Evolutionary conservation across 805 yeast genomes (phyloP).

Genomic region (Sungouiella thailandica): DNA sequence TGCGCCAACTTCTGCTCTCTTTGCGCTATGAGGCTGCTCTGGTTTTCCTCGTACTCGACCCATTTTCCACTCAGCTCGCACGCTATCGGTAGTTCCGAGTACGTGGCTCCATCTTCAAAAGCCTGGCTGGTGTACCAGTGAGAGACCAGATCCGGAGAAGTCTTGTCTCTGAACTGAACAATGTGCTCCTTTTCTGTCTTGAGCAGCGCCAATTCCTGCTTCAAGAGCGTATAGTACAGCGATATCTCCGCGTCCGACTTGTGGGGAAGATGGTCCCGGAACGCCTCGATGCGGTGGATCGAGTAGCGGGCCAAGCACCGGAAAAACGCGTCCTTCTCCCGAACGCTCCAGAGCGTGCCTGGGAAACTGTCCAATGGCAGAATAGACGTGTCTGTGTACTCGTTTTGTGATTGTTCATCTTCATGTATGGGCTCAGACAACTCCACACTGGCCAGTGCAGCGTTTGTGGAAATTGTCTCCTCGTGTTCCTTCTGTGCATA

Average conservation of each 20-base stretch:
- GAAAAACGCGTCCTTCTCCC: slow-evolving; percentile 52
- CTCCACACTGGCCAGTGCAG: too few relatives aligned
- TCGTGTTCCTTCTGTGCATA: slow-evolving; percentile 5
- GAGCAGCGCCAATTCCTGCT: slow-evolving; percentile 18
- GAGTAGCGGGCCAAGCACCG: slow-evolving; percentile 44
- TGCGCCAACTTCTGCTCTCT: slow-evolving; percentile 13
- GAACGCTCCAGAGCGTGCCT: slow-evolving; percentile 41
- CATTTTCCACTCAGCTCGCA: slow-evolving; percentile 45
- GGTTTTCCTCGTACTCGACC: slow-evolving; percentile 40
- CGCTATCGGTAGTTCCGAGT: slow-evolving; percentile 48
- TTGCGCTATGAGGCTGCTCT: slow-evolving; percentile 20
- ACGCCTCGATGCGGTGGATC: slow-evolving; percentile 41
- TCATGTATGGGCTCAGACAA: too few relatives aligned
- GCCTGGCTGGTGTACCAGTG: slow-evolving; percentile 7
- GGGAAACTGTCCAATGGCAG: slow-evolving; percentile 9
- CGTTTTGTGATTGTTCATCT: too few relatives aligned
- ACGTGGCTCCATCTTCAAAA: slow-evolving; percentile 21
- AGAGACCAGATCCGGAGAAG: slow-evolving; percentile 1
- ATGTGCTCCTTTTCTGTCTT: slow-evolving; percentile 13
- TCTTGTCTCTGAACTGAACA: slow-evolving; percentile 1
- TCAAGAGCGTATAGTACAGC: slow-evolving; percentile 39
- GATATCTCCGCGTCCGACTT: slow-evolving; percentile 43
- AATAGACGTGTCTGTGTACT: too few relatives aligned
- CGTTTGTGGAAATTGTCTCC: too few relatives aligned
- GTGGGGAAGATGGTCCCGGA: slow-evolving; percentile 31